Evolutionary conservation across 495 filamentous ascomycete species (phyloP).

Genomic region (Aspergillus egyptiacus): DNA sequence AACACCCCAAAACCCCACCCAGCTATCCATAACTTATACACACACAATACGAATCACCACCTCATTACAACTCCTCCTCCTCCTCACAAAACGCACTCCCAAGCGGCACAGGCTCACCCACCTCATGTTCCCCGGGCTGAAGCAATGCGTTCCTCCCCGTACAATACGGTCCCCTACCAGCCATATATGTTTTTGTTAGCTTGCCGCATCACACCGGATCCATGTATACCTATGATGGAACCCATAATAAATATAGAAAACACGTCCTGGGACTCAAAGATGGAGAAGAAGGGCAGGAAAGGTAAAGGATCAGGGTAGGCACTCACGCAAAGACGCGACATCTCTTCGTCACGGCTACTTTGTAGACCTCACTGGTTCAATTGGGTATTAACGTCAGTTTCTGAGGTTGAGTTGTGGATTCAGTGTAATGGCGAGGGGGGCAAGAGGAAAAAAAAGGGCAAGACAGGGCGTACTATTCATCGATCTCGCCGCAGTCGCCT

Average conservation of each 20-base stretch:
- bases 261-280: too few relatives aligned
- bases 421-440: too few relatives aligned
- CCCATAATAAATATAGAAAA: too few relatives aligned
- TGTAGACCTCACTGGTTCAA: conserved; percentile 7
- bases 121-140: conserved; percentile 38
- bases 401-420: too few relatives aligned
- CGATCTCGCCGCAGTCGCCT: conserved; percentile 7
- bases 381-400: too few relatives aligned
- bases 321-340: conserved; percentile 14
- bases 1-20: too few relatives aligned
- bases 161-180: conserved; percentile 8
- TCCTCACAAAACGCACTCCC: conserved; percentile 11
- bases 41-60: too few relatives aligned
- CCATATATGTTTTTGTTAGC: too few relatives aligned
- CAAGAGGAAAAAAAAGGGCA: not conserved
- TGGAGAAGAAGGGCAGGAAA: too few relatives aligned
- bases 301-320: not conserved
- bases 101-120: not conserved
- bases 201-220: too few relatives aligned
- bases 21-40: too few relatives aligned
- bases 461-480: conserved; percentile 5
- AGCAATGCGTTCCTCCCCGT: conserved; percentile 4
- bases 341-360: conserved; percentile 3
- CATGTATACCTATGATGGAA: too few relatives aligned
- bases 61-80: not conserved